These are phyloP conservation scores for Colletotrichum costaricense DNA, from an alignment of 2,329 filamentous ascomycete species.

Conservation along the genomic window DNA sequence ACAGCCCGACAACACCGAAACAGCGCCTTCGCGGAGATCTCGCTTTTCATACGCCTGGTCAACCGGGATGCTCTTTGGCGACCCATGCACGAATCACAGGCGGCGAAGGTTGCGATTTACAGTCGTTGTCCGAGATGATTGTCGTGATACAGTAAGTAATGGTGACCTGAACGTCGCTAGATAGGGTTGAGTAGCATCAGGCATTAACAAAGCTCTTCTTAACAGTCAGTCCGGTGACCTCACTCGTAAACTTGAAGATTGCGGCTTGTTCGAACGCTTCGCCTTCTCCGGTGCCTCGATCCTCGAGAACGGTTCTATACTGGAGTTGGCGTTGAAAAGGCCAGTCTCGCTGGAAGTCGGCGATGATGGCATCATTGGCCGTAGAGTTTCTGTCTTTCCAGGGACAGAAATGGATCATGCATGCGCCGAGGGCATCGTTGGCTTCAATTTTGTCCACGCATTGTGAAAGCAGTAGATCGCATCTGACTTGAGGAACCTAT, in stretches of 20 bases:
- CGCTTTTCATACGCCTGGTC: slow-evolving; percentile 55
- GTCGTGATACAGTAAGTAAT: slow-evolving; percentile 58
- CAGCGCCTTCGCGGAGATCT: slow-evolving; percentile 49
- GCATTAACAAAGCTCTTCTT: neutral
- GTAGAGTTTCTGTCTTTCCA: slow-evolving; percentile 56
- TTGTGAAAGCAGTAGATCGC: neutral
- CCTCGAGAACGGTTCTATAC: slow-evolving; percentile 17
- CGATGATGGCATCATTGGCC: slow-evolving; percentile 59
- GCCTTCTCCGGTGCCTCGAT: slow-evolving; percentile 39
- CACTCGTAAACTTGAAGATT: slow-evolving; percentile 52
- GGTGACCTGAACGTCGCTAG: neutral
- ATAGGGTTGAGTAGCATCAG: too few species aligned
- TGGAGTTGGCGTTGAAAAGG: slow-evolving; percentile 49
- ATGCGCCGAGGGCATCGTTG: slow-evolving; percentile 61
- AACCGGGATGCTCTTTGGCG: slow-evolving; percentile 49
- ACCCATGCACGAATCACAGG: slow-evolving; percentile 57
- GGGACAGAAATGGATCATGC: slow-evolving; percentile 42
- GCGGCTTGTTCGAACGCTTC: slow-evolving; percentile 55
- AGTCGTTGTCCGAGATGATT: slow-evolving; percentile 40
- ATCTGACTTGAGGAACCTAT: neutral
- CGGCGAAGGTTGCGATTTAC: slow-evolving; percentile 18
- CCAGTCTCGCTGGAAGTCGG: slow-evolving; percentile 59
- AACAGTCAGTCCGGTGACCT: slow-evolving; percentile 55
- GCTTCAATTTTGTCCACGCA: slow-evolving; percentile 51
- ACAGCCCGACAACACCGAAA: neutral